Evolutionary conservation across 2,329 filamentous ascomycete genomes (phyloP).

Genomic region (Colletotrichum sp.): DNA sequence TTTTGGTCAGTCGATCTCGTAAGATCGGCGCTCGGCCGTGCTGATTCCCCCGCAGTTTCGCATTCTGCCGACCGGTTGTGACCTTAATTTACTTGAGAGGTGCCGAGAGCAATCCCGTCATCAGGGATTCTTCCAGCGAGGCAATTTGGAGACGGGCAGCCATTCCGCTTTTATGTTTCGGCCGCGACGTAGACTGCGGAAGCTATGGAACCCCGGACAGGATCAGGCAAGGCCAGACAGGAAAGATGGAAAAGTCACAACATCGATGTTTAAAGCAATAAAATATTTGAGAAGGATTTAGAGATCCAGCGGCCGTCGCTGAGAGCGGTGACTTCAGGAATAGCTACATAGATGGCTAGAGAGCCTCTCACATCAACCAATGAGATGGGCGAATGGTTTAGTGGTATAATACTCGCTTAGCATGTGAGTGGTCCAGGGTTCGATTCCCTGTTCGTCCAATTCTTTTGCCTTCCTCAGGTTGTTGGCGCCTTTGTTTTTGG

Average conservation of each 20-base stretch:
- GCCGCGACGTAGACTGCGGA: not conserved
- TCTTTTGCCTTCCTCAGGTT: not conserved
- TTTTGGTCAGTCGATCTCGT: not conserved
- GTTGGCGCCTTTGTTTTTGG: not conserved
- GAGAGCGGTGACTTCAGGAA: too few species aligned
- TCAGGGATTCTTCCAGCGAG: not conserved
- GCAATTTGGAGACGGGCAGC: not conserved
- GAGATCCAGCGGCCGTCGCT: not conserved
- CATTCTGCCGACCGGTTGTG: not conserved
- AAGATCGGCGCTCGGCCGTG: not conserved
- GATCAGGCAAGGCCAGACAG: rapidly evolving
- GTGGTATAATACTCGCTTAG: slow-evolving; percentile 6
- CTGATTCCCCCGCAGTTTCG: not conserved
- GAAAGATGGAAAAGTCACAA: not conserved
- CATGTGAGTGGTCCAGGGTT: not conserved
- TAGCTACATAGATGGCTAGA: too few species aligned
- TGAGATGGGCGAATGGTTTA: not conserved
- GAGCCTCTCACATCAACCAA: not conserved
- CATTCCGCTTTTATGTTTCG: not conserved
- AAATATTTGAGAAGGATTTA: rapidly evolving
- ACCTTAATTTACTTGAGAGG: not conserved
- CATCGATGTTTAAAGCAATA: rapidly evolving
- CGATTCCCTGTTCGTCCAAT: not conserved
- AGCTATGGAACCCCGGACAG: not conserved
- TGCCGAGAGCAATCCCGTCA: not conserved